Base-by-base conservation (phyloP, 179 eudicot genomes). In the Drosera spatulata region DNA sequence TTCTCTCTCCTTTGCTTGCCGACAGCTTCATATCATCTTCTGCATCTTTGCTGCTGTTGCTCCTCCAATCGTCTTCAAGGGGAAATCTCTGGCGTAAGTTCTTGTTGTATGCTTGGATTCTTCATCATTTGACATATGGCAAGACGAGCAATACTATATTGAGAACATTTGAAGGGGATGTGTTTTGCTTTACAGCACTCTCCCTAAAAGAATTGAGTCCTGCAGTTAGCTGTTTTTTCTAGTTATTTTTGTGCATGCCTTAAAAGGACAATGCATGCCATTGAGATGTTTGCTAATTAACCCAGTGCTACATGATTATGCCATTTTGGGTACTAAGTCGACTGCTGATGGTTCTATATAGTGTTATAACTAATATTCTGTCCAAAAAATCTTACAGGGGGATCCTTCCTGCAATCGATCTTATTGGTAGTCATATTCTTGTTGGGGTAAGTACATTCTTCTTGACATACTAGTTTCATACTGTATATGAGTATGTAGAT, bases 41-140 rank as follows among this genome's bases (percentile, higher is more conserved):
- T 74, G 78, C 64, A 69, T 91, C 74, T 84, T 91, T 75, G 85
- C 98, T 63, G 96, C 98, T 11, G 83, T 91, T 76, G 98, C 96
- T 65, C 98, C 98, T 76, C 98, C 98, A 54, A 50, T 91, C 40
- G 75, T 85, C 76, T 91, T 91, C 63, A 80, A 71, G 73, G 98
- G 96, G 68, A 85, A 83, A 82, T 91, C 98, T 41, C 85, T 91
- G 6, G 78, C 98, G 96, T 91, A 70, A 83, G 98, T 82, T 53
- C 46, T 41, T 56, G 41, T n/a, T 49, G 5, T 62, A 10, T 22
- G 33, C 33, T 22, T 22, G 33, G 33, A 22, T 22, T 22, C 33
- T 15, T 40, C 51, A 14, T 22, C 12, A 14, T 51, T 51, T 51
- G 13, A 13, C 4, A 2, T 6, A 14, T 51, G 7, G 14, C 4